These are phyloP conservation scores for Neurospora africana DNA, from an alignment of 495 filamentous ascomycete species.

Conservation along the genomic window DNA sequence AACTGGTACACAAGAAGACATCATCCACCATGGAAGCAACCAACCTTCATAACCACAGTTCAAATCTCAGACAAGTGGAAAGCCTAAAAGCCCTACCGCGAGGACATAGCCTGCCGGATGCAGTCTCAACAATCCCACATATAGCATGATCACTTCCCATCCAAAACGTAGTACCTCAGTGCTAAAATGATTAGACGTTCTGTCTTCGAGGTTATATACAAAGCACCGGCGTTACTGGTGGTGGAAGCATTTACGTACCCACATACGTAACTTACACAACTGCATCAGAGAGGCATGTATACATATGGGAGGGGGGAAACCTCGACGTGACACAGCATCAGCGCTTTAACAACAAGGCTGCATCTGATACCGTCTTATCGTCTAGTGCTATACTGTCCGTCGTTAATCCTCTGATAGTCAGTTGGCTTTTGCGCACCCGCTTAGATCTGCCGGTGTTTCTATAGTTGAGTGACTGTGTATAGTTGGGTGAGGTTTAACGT, in stretches of 20 bases:
- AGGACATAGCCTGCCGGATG: not conserved
- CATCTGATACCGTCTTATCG: not conserved
- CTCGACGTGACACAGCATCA: not conserved
- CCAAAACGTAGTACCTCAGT: too few relatives aligned
- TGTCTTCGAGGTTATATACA: not conserved
- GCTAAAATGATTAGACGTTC: too few relatives aligned
- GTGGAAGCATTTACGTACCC: not conserved
- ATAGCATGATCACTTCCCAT: not conserved
- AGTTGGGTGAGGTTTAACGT: too few relatives aligned
- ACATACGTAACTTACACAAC: not conserved
- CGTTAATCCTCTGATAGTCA: not conserved
- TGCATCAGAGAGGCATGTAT: not conserved
- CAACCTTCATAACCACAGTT: not conserved
- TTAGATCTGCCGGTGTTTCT: too few relatives aligned
- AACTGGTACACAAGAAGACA: not conserved
- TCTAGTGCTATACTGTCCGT: not conserved
- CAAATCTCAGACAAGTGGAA: not conserved
- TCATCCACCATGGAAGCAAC: not conserved
- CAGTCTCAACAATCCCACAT: not conserved
- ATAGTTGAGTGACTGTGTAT: too few relatives aligned
- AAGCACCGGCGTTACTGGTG: not conserved
- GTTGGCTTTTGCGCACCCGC: too few relatives aligned
- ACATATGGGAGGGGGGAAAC: not conserved
- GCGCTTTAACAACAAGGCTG: not conserved
- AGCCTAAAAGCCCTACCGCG: not conserved